Conservation (phyloP, 2,329 filamentous ascomycete genomes). For the Penicillium sp. region DNA sequence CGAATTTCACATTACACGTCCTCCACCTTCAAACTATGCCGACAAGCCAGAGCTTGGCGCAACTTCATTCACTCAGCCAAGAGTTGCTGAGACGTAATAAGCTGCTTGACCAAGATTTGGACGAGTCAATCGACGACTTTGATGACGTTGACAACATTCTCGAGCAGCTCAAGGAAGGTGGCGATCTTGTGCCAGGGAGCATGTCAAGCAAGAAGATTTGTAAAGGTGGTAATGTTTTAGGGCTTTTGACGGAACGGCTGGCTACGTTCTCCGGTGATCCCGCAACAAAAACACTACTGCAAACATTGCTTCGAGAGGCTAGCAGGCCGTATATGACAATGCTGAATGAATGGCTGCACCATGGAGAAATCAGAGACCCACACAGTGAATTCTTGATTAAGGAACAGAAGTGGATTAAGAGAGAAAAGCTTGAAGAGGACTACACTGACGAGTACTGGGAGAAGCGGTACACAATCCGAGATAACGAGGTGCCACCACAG, state of each 20-base stretch:
- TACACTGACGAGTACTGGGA: constrained; percentile 99
- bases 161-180: constrained; percentile 81
- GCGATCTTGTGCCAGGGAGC: constrained; percentile 71
- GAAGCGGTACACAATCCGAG: constrained; percentile 89
- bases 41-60: constrained; percentile 85
- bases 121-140: constrained; percentile 67
- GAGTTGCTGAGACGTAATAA: constrained; percentile 86
- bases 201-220: constrained; percentile 86
- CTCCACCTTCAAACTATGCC: constrained; percentile 88
- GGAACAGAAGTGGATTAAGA: constrained; percentile 89
- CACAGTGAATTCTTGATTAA: constrained; percentile 93
- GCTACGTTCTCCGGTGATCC: constrained; percentile 93
- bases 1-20: constrained; percentile 85
- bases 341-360: constrained; percentile 98
- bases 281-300: constrained; percentile 75
- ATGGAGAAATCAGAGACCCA: constrained; percentile 89
- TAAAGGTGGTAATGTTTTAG: constrained; percentile 94
- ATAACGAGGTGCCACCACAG: constrained; percentile 87
- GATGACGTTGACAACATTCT: constrained; percentile 91
- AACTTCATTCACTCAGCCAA: constrained; percentile 81
- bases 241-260: constrained; percentile 76
- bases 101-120: constrained; percentile 69
- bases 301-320: constrained; percentile 76
- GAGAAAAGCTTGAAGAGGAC: constrained; percentile 87
- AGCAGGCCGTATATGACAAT: constrained; percentile 96